A percentile compares a stretch with the other conserved stretches of the same genome.
These are phyloP conservation scores for Tolypocladium album DNA, from an alignment of 2,329 filamentous ascomycete genomes.

Conservation along the genomic window DNA sequence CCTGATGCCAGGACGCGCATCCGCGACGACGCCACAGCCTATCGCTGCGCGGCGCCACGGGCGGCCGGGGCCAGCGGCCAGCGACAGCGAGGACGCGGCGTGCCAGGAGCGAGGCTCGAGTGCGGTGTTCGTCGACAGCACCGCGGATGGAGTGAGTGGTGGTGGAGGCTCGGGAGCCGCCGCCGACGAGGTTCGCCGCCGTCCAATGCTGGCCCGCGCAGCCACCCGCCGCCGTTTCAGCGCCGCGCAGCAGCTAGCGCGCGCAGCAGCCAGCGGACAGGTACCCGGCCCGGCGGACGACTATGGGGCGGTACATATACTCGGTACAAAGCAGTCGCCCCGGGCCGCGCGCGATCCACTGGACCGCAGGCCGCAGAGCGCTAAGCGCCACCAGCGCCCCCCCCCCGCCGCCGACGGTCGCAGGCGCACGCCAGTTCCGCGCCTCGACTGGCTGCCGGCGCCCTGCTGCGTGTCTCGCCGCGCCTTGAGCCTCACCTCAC, in stretches of 20 bases:
- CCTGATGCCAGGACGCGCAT: not conserved
- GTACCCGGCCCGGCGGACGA: not conserved
- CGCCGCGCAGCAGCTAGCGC: not conserved
- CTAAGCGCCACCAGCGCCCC: not conserved
- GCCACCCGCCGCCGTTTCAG: not conserved
- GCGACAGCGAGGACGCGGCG: not conserved
- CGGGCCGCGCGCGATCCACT: not conserved
- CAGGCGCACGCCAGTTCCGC: constrained; percentile 1
- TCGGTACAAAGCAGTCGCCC: not conserved
- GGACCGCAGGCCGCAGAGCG: not conserved
- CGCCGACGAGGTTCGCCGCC: not conserved
- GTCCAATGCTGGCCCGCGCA: not conserved
- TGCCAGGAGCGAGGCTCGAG: not conserved
- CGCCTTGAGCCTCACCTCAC: not conserved
- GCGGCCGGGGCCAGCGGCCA: not conserved
- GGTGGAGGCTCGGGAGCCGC: not conserved
- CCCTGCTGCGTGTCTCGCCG: not conserved
- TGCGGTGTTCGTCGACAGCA: no score
- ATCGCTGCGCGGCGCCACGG: not conserved
- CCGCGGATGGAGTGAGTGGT: not conserved
- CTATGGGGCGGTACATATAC: not conserved
- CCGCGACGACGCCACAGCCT: constrained; percentile 4
- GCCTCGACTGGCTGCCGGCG: constrained; percentile 2
- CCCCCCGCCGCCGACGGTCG: not conserved
- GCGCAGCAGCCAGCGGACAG: not conserved